Evolutionary conservation across 345 rosid species (phyloP).

Genomic region (Noccaea bulbosa): DNA sequence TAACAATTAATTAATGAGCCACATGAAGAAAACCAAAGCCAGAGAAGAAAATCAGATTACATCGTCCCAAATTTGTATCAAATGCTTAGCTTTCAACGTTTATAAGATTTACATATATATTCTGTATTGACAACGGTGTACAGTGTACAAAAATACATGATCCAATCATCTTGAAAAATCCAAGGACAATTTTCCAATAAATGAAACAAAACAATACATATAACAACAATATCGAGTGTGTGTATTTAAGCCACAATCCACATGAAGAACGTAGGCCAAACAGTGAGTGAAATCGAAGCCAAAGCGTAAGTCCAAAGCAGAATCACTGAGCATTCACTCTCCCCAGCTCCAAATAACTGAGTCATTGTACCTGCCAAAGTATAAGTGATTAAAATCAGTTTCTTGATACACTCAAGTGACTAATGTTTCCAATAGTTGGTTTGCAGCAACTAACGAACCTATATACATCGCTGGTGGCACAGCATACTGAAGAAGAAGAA

Average conservation of each 20-base stretch:
- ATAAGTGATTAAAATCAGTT: background rate
- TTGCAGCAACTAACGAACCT: conserved; percentile 47
- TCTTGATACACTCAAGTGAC: background rate
- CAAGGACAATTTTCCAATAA: conserved; percentile 15
- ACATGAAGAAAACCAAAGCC: too few relatives aligned
- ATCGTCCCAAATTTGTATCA: too few relatives aligned
- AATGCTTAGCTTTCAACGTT: too few relatives aligned
- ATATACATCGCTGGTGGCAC: conserved; percentile 82
- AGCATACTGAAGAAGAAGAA: conserved; percentile 65
- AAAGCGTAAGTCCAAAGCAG: conserved; percentile 67
- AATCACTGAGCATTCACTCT: conserved; percentile 71
- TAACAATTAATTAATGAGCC: too few relatives aligned
- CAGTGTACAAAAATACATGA: background rate
- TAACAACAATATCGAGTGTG: background rate
- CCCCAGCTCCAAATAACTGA: conserved; percentile 64
- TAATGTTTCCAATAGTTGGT: background rate
- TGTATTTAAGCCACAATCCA: conserved; percentile 56
- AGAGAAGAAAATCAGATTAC: too few relatives aligned
- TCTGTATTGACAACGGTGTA: conserved; percentile 1
- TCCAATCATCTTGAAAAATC: background rate
- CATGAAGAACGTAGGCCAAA: conserved; percentile 74
- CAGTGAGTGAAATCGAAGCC: conserved; percentile 64
- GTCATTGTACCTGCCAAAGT: conserved; percentile 62
- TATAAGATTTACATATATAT: background rate
- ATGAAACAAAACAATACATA: conserved; percentile 16